Conservation (phyloP, 2,329 filamentous ascomycete genomes). For the Hypoxylon sp. region DNA sequence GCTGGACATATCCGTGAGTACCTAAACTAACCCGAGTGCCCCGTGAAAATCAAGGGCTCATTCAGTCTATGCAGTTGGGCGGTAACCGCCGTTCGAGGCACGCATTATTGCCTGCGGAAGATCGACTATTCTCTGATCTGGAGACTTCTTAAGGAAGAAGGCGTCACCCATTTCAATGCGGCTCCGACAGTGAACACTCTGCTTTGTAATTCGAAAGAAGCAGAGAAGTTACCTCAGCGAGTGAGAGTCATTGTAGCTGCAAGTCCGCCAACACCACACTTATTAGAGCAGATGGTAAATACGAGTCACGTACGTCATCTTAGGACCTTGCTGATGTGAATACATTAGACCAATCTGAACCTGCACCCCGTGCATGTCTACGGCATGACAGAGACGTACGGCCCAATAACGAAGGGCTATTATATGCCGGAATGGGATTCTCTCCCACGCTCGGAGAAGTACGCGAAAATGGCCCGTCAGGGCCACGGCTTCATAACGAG, state of each 20-base stretch:
- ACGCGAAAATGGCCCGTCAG: conserved; percentile 90
- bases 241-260: conserved; percentile 94
- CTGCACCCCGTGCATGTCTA: conserved; percentile 94
- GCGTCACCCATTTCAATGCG: conserved; percentile 94
- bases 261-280: conserved; percentile 86
- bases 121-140: conserved; percentile 96
- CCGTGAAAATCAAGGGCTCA: conserved; percentile 10
- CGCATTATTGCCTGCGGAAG: conserved; percentile 93
- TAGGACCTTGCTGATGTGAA: conserved; percentile 8
- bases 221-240: conserved; percentile 74
- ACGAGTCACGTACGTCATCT: conserved; percentile 17
- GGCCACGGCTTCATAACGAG: conserved; percentile 91
- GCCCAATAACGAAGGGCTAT: conserved; percentile 95
- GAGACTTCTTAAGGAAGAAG: conserved; percentile 85
- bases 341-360: conserved; percentile 70
- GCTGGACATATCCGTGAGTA: conserved; percentile 82
- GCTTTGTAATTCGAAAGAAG: conserved; percentile 83
- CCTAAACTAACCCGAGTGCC: background rate
- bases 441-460: conserved; percentile 81
- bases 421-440: conserved; percentile 86
- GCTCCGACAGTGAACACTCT: conserved; percentile 97
- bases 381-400: conserved; percentile 89
- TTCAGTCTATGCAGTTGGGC: conserved; percentile 69
- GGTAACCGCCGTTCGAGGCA: conserved; percentile 92
- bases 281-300: conserved; percentile 92